Evolutionary conservation across 2,329 filamentous ascomycete genomes (phyloP), one percentile per base, ranked within the genome.

Genomic region (Trichophyton equinum): DNA sequence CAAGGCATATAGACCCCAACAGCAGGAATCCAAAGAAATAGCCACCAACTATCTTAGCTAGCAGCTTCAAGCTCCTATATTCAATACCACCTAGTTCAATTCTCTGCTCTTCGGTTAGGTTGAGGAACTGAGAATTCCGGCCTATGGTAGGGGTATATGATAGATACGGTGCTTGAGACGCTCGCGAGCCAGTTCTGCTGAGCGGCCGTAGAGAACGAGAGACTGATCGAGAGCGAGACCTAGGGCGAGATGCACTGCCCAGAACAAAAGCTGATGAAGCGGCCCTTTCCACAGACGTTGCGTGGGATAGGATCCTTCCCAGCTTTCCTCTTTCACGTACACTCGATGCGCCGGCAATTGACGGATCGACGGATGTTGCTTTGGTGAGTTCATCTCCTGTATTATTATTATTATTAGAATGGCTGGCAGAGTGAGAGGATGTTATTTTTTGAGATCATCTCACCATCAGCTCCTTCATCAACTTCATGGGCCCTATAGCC

Each of bases 1-100:
- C 67, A 1, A 82, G 67, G 49, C 75, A 77, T 8, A 81, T 69
- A n/a, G 72, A 73, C 1, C 79, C 80, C 42, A 82, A 68, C 4
- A 79, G 30, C 65, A 78, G 75, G 25, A 79, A 67, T 27, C 77
- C 71, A 60, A 78, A 66, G 58, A 77, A 79, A 62, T 81, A 81
- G 78, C 76, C 69, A 33, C 71, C 63, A 0, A 75, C 72, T 61
- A 81, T 77, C 63, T 79, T 79, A 15, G 81, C 65, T 11, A 82
- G 66, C 1, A 81, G 64, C 64, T 78, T 79, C 36, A 82, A 67
- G 36, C 74, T 77, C 0, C 78, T 74, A 49, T 82, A 82, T 65
- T 81, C 80, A 40, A 81, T 77, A 0, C 79, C 80, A 0, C 79
- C 79, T 0, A 82, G 69, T n/a, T 72, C 69, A 61, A 79, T 76